Percentiles rank a stretch among this genome's conserved stretches.
phyloP scores from a whole-genome alignment of 176 grass and related monocot species.

The Avena eriantha region DNA sequence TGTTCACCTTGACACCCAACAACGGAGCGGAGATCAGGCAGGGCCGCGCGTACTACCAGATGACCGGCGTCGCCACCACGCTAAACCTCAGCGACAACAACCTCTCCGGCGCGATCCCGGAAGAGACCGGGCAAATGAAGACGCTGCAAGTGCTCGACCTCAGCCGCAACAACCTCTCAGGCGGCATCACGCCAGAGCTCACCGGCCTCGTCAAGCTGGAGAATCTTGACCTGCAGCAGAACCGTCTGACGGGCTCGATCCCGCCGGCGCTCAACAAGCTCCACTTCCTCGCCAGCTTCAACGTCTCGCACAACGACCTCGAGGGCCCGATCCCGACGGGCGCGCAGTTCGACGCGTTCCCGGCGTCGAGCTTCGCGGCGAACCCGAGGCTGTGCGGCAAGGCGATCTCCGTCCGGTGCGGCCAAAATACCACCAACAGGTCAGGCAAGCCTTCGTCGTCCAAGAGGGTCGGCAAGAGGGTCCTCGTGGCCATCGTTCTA shows the following conservation, averaged over 20 bases:
- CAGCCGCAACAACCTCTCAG: conserved; percentile 45
- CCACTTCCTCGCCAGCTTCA: conserved; percentile 49
- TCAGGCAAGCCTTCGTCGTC: not conserved
- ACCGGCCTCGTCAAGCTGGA: conserved; percentile 29
- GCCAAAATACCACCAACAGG: not conserved
- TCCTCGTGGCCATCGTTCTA: conserved; percentile 44
- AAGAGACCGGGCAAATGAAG: conserved; percentile 33
- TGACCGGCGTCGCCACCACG: conserved; percentile 47
- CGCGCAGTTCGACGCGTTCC: conserved; percentile 48
- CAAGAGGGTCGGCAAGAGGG: not conserved
- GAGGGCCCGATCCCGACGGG: conserved; percentile 59
- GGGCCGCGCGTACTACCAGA: conserved; percentile 47
- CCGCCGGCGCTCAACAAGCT: conserved; percentile 36
- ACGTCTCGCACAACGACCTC: conserved; percentile 53
- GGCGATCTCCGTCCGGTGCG: conserved; percentile 28
- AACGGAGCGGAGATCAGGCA: not conserved
- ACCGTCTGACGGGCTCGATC: conserved; percentile 48
- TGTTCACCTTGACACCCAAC: conserved; percentile 40
- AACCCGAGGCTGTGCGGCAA: conserved; percentile 57
- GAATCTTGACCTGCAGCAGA: conserved; percentile 39
- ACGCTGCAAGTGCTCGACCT: conserved; percentile 50
- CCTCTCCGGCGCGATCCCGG: conserved; percentile 41
- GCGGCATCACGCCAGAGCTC: conserved; percentile 50
- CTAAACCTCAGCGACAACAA: conserved; percentile 45
- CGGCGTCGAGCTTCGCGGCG: conserved; percentile 24